These are phyloP conservation scores for Globisporangium spiculum DNA, from an alignment of 352 stramenopile genomes.

Conservation along the genomic window DNA sequence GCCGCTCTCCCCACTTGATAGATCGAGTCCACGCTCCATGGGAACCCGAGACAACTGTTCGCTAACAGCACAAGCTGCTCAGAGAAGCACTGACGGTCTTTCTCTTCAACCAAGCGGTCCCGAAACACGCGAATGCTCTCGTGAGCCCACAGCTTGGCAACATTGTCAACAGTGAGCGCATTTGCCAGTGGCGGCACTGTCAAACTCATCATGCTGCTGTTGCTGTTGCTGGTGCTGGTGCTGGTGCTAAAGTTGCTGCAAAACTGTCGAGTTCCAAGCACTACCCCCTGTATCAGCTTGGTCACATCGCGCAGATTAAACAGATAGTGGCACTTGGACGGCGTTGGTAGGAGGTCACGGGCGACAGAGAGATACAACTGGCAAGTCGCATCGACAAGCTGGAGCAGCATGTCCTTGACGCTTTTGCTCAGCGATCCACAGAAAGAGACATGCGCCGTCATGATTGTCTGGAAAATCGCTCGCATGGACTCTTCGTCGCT, in stretches of 20 bases:
- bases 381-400: slow-evolving; percentile 61
- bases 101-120: slow-evolving; percentile 83
- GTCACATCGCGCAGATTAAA: slow-evolving; percentile 83
- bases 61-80: slow-evolving; percentile 70
- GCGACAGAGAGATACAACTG: slow-evolving; percentile 58
- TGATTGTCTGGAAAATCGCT: slow-evolving; percentile 88
- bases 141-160: slow-evolving; percentile 86
- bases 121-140: slow-evolving; percentile 91
- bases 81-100: slow-evolving; percentile 87
- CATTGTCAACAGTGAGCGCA: slow-evolving; percentile 34
- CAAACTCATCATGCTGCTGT: neutral
- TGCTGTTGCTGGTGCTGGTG: slow-evolving; percentile 14
- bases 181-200: slow-evolving; percentile 9
- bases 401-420: slow-evolving; percentile 47
- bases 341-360: slow-evolving; percentile 61
- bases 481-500: slow-evolving; percentile 78
- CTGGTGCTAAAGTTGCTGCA: neutral
- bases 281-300: slow-evolving; percentile 84
- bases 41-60: slow-evolving; percentile 58
- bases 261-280: slow-evolving; percentile 36
- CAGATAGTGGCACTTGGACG: slow-evolving; percentile 79
- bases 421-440: slow-evolving; percentile 35
- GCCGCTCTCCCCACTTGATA: slow-evolving; percentile 19
- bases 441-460: slow-evolving; percentile 47
- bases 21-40: slow-evolving; percentile 50